Conservation (phyloP, 2,329 filamentous ascomycete species). For the Sphaerulina musiva region DNA sequence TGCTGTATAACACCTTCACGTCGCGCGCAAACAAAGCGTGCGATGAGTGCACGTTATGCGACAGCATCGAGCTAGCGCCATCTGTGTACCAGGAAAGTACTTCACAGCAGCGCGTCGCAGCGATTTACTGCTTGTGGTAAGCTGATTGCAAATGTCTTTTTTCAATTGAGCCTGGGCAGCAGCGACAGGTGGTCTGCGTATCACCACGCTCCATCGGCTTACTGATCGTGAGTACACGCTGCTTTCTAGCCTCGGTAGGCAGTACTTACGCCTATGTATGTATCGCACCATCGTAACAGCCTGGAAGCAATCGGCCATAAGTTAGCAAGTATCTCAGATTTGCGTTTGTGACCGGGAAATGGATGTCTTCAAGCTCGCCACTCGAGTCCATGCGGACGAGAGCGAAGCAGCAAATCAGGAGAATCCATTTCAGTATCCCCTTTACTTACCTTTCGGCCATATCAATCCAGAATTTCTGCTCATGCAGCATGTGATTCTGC, state of each 20-base stretch:
- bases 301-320: neutral
- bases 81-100: neutral
- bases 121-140: neutral
- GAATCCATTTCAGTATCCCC: too few relatives aligned
- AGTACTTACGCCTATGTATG: slow-evolving; percentile 12
- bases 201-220: neutral
- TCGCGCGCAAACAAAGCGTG: too few relatives aligned
- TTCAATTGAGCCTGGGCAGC: neutral
- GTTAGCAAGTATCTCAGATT: neutral
- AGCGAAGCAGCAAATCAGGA: too few relatives aligned
- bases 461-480: slow-evolving; percentile 25
- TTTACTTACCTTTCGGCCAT: slow-evolving; percentile 10
- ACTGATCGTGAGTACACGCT: neutral
- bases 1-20: neutral
- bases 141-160: neutral
- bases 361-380: too few relatives aligned
- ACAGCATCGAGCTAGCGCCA: neutral
- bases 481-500: slow-evolving; percentile 30
- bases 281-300: slow-evolving; percentile 16
- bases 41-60: neutral
- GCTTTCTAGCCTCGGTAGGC: neutral
- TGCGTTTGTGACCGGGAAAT: neutral
- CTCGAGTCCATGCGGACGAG: too few relatives aligned
- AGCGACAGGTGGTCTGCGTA: neutral
- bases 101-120: neutral